Evolutionary conservation across 208 protist genomes (phyloP).

Genomic region (Acanthamoeba sp.): DNA sequence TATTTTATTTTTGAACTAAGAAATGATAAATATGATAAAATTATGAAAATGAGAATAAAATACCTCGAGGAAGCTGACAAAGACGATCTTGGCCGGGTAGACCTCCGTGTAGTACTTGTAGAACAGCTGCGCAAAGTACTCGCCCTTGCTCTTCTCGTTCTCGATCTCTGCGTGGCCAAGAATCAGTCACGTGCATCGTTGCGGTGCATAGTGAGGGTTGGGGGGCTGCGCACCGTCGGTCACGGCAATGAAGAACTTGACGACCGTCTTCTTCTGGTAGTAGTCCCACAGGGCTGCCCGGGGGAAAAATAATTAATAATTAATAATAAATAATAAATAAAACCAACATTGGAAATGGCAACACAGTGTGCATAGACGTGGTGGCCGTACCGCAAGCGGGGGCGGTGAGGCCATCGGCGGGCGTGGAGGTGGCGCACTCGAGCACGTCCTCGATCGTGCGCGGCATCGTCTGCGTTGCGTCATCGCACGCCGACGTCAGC

Average conservation of each 20-base stretch:
- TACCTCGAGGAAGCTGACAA: conserved; percentile 83
- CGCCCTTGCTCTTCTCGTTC: conserved; percentile 79
- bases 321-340: too few species aligned
- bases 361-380: background rate
- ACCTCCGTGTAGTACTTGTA: conserved; percentile 81
- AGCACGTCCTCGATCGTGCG: conserved; percentile 74
- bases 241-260: conserved; percentile 82
- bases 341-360: too few species aligned
- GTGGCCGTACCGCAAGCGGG: conserved; percentile 8
- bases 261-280: conserved; percentile 68
- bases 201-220: background rate
- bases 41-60: background rate
- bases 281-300: conserved; percentile 60
- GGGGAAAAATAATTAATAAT: background rate
- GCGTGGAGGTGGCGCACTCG: conserved; percentile 55
- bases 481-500: background rate
- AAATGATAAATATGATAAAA: too few species aligned
- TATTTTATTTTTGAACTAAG: too few species aligned
- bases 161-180: conserved; percentile 75
- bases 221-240: conserved; percentile 80
- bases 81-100: conserved; percentile 79
- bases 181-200: background rate
- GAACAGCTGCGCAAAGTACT: conserved; percentile 79
- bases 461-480: background rate
- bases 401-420: conserved; percentile 78